phyloP scores from a whole-genome alignment of 2,329 filamentous ascomycete species.

The Paraphaeosphaeria sporulosa region DNA sequence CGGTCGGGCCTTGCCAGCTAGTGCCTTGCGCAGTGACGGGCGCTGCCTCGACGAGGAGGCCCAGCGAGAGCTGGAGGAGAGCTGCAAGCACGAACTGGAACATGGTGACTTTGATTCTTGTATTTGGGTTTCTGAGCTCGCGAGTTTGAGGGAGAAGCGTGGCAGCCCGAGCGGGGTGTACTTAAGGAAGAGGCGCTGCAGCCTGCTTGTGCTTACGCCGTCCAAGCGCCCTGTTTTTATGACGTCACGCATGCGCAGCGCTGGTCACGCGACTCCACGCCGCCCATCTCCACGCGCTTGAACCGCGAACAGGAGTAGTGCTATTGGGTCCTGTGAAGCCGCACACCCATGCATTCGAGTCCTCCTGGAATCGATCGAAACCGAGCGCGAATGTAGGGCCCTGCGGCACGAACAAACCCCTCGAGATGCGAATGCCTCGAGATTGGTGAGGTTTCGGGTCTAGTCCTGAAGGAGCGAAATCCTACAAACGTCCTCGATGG shows the following conservation, averaged over 20 bases:
- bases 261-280: not conserved
- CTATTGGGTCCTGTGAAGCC: too few species aligned
- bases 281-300: not conserved
- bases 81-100: constrained; percentile 49
- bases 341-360: not conserved
- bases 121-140: not conserved
- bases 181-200: constrained; percentile 6
- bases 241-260: constrained; percentile 2
- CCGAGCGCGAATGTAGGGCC: too few species aligned
- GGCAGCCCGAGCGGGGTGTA: constrained; percentile 1
- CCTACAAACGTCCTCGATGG: too few species aligned
- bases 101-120: constrained; percentile 28
- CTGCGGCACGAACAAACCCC: too few species aligned
- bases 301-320: not conserved
- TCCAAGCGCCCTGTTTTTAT: constrained; percentile 1
- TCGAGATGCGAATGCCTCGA: too few species aligned
- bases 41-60: constrained; percentile 60
- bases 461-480: too few species aligned
- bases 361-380: not conserved
- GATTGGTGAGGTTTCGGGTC: too few species aligned
- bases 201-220: constrained; percentile 5
- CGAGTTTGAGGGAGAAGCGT: not conserved
- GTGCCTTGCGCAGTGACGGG: constrained; percentile 48
- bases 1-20: constrained; percentile 66
- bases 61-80: constrained; percentile 62